phyloP scores from a whole-genome alignment of 768 basidiomycete species.

The Agrocybe chaxingu region DNA sequence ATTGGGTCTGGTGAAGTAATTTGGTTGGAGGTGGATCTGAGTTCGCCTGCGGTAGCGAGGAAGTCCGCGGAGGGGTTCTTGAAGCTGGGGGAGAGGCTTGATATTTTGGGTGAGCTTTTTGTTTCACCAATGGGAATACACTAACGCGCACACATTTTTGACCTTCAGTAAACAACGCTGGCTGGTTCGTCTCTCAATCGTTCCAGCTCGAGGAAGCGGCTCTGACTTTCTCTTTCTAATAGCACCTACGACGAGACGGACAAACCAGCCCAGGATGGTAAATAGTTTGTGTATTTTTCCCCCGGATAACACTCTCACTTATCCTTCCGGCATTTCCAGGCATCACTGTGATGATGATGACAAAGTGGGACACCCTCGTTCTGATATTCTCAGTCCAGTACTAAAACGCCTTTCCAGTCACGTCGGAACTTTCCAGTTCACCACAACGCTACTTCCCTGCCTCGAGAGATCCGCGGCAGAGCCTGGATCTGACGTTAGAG shows the following conservation, averaged over 20 bases:
- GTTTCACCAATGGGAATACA: background rate
- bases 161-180: constrained; percentile 7
- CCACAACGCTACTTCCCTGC: constrained; percentile 10
- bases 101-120: constrained; percentile 9
- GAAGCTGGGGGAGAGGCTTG: constrained; percentile 8
- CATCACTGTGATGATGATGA: constrained; percentile 10
- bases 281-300: background rate
- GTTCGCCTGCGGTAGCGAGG: constrained; percentile 4
- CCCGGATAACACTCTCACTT: background rate
- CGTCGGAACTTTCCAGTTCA: constrained; percentile 17
- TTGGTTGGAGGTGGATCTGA: constrained; percentile 8
- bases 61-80: constrained; percentile 12
- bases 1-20: constrained; percentile 10
- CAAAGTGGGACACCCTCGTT: constrained; percentile 4
- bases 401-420: constrained; percentile 5
- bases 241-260: background rate
- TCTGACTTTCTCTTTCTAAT: too few species aligned
- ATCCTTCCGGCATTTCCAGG: constrained; percentile 1
- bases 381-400: background rate
- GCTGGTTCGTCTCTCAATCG: background rate
- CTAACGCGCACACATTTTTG: background rate
- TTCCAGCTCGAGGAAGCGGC: background rate
- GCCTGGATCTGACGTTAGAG: constrained; percentile 13
- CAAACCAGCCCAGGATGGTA: constrained; percentile 4
- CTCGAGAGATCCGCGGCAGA: constrained; percentile 14